These are phyloP conservation scores for Dimargaris verticillata DNA, from an alignment of 192 early-diverging fungal species.

Conservation along the genomic window DNA sequence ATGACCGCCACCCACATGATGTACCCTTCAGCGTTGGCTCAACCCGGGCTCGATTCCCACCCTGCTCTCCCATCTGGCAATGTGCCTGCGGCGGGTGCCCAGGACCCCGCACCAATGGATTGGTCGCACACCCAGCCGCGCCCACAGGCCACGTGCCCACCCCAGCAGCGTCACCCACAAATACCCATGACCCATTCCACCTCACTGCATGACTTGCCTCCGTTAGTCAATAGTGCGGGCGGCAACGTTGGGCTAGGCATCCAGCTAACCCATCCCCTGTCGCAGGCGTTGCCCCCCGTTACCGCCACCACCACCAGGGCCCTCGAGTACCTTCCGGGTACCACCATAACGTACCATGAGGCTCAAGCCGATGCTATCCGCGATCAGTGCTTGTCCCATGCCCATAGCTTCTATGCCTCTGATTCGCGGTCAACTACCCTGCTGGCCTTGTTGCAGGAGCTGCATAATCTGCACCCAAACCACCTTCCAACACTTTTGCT, in stretches of 20 bases:
- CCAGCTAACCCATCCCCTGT: background rate
- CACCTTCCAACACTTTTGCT: conserved; percentile 75
- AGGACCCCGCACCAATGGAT: conserved; percentile 8
- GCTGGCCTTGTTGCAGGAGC: conserved; percentile 30
- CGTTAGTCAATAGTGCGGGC: conserved; percentile 9
- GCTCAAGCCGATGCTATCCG: conserved; percentile 18
- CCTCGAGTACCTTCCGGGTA: conserved; percentile 19
- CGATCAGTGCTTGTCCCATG: conserved; percentile 42
- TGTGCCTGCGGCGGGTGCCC: conserved; percentile 5
- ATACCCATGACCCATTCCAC: conserved; percentile 12
- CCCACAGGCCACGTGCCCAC: background rate
- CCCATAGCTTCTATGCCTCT: conserved; percentile 40
- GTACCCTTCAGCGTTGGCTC: no score
- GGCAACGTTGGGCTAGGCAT: conserved; percentile 9
- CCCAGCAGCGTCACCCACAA: conserved; percentile 10
- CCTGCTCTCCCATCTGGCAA: background rate
- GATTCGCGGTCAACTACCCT: conserved; percentile 33
- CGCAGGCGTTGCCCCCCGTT: background rate
- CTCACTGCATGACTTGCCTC: conserved; percentile 12
- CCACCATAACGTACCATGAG: conserved; percentile 17
- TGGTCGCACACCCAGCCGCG: conserved; percentile 7
- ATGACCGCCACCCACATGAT: no score
- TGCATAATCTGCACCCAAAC: conserved; percentile 33
- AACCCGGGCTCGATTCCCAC: no score
- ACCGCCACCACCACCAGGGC: background rate